These are phyloP conservation scores for Cladosporium austrohemisphaericum DNA, from an alignment of 2,329 filamentous ascomycete species.

Conservation along the genomic window DNA sequence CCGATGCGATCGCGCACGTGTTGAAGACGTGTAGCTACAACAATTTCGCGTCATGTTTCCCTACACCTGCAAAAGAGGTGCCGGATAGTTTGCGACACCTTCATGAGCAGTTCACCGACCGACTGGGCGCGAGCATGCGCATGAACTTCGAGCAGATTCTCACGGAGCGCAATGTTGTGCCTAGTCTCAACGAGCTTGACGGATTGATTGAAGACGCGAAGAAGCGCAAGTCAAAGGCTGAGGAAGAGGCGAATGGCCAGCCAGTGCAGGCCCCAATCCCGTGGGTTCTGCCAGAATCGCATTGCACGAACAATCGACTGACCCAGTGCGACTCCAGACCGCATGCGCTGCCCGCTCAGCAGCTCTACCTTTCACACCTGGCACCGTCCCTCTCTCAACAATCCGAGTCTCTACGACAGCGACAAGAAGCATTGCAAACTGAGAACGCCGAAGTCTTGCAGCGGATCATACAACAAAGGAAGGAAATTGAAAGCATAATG, in stretches of 20 bases:
- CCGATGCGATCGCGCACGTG: constrained; percentile 56
- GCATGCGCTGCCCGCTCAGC: constrained; percentile 55
- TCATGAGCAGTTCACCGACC: constrained; percentile 56
- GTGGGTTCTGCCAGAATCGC: constrained; percentile 40
- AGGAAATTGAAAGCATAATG: constrained; percentile 55
- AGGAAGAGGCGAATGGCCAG: constrained; percentile 36
- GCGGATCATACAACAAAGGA: constrained; percentile 51
- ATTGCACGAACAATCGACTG: constrained; percentile 7
- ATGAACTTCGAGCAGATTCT: constrained; percentile 60
- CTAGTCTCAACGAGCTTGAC: constrained; percentile 59
- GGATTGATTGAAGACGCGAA: constrained; percentile 57
- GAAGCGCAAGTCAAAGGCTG: constrained; percentile 45
- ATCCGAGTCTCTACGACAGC: constrained; percentile 46
- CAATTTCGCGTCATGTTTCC: constrained; percentile 62
- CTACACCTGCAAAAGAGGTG: constrained; percentile 57
- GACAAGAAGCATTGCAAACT: constrained; percentile 48
- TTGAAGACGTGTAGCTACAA: constrained; percentile 58
- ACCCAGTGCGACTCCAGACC: constrained; percentile 39
- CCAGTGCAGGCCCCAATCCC: constrained; percentile 38
- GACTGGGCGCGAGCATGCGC: constrained; percentile 51
- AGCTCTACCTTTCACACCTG: constrained; percentile 57
- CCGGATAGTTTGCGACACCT: constrained; percentile 55
- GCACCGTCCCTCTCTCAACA: constrained; percentile 53
- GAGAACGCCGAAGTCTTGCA: constrained; percentile 53
- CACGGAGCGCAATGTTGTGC: constrained; percentile 53